These are phyloP conservation scores for Penicillium robsamsonii DNA, from an alignment of 495 filamentous ascomycete species.

Conservation along the genomic window DNA sequence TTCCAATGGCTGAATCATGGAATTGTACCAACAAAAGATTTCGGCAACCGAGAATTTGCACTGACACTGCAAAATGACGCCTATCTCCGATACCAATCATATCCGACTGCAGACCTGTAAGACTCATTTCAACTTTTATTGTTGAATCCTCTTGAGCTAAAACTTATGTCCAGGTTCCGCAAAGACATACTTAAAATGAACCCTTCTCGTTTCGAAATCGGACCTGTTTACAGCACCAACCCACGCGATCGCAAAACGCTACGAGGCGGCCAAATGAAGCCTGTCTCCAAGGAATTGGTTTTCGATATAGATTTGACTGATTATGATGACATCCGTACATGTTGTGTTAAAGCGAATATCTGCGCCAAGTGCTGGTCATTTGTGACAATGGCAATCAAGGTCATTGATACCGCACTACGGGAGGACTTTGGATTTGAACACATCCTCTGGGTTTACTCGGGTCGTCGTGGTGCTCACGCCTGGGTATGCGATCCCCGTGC, in stretches of 20 bases:
- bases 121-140: slow-evolving; percentile 24
- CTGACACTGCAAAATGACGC: slow-evolving; percentile 87
- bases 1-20: slow-evolving; percentile 99
- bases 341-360: slow-evolving; percentile 89
- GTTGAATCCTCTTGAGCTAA: background rate
- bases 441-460: slow-evolving; percentile 97
- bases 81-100: slow-evolving; percentile 91
- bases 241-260: slow-evolving; percentile 90
- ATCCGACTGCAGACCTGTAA: slow-evolving; percentile 77
- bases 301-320: slow-evolving; percentile 99
- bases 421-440: slow-evolving; percentile 97
- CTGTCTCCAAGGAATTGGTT: slow-evolving; percentile 85
- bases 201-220: slow-evolving; percentile 95
- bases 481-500: slow-evolving; percentile 97
- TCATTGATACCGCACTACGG: slow-evolving; percentile 77
- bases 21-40: slow-evolving; percentile 78
- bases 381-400: slow-evolving; percentile 95
- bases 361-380: slow-evolving; percentile 95
- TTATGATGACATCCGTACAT: slow-evolving; percentile 95
- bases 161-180: slow-evolving; percentile 60
- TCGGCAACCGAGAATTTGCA: slow-evolving; percentile 90
- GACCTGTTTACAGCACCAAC: slow-evolving; percentile 89
- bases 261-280: slow-evolving; percentile 61
- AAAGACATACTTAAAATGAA: slow-evolving; percentile 85
- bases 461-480: slow-evolving; percentile 91